A percentile compares a stretch with the other conserved stretches of the same genome.
Conservation (phyloP, 2,329 filamentous ascomycete genomes). For the Monilinia vaccinii-corymbosi region DNA sequence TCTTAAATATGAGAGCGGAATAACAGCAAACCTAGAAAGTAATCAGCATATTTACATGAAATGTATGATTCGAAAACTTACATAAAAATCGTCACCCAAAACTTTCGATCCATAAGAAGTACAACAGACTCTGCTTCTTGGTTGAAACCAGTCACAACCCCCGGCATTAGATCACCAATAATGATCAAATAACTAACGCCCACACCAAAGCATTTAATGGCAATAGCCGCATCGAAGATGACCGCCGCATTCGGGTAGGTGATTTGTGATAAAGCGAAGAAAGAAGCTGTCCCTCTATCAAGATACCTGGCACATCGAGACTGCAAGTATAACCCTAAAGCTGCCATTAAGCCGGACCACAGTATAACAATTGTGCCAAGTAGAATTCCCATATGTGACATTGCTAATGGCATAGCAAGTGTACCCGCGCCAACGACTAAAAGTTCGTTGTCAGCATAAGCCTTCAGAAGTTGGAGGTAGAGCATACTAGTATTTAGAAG, state of each 20-base stretch:
- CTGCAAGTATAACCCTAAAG: constrained; percentile 92
- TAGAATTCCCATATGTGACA: constrained; percentile 91
- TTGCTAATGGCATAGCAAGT: constrained; percentile 76
- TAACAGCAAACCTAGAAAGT: constrained; percentile 65
- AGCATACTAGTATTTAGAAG: constrained; percentile 84
- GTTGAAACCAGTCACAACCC: constrained; percentile 76
- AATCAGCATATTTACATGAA: constrained; percentile 10
- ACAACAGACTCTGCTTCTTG: constrained; percentile 51
- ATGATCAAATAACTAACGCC: constrained; percentile 97
- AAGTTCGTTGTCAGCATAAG: constrained; percentile 15
- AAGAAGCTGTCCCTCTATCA: constrained; percentile 79
- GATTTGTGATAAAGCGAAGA: constrained; percentile 93
- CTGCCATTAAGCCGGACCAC: constrained; percentile 83
- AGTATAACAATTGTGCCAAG: constrained; percentile 76
- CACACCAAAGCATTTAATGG: constrained; percentile 96
- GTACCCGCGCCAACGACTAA: constrained; percentile 91
- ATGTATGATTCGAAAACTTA: constrained; percentile 31
- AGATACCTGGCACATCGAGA: constrained; percentile 88
- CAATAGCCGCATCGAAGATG: constrained; percentile 90
- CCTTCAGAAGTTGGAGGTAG: constrained; percentile 9
- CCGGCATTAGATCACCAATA: constrained; percentile 96
- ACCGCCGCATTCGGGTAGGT: constrained; percentile 96
- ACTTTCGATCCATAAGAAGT: constrained; percentile 81
- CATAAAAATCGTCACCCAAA: constrained; percentile 99
- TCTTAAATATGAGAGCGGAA: constrained; percentile 85